A percentile compares a stretch with the other conserved stretches of the same genome.
Conservation (phyloP, 129 eudicot species). For the Artemisia annua region DNA sequence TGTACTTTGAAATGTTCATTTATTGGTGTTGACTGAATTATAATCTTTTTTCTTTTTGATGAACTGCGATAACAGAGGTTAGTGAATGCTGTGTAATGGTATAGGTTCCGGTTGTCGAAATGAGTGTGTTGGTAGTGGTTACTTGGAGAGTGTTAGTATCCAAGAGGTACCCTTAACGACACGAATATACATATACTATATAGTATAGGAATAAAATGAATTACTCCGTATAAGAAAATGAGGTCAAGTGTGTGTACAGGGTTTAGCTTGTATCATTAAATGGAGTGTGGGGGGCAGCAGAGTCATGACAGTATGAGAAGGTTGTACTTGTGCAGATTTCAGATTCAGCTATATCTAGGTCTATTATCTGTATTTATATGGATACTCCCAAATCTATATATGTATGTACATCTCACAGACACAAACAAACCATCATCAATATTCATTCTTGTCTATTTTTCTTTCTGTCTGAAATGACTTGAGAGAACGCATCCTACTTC, state of each 20-base stretch:
- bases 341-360: conserved; percentile 24
- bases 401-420: conserved; percentile 16
- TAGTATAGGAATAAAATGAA: not conserved
- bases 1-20: too few relatives aligned
- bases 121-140: too few relatives aligned
- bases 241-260: conserved; percentile 13
- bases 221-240: conserved; percentile 20
- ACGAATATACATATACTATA: too few relatives aligned
- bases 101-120: not conserved
- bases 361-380: not conserved
- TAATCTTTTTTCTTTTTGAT: not conserved
- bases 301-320: conserved; percentile 36
- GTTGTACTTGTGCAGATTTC: conserved; percentile 31
- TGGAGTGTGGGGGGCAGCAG: conserved; percentile 25
- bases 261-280: conserved; percentile 39
- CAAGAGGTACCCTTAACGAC: too few relatives aligned
- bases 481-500: conserved; percentile 18
- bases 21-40: not conserved
- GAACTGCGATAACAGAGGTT: not conserved
- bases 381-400: conserved; percentile 22
- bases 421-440: conserved; percentile 26
- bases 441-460: conserved; percentile 27
- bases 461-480: conserved; percentile 29
- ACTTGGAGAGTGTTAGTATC: too few relatives aligned
- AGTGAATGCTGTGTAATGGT: not conserved